A percentile compares a stretch with the other conserved stretches of the same genome.
These are phyloP conservation scores for Phascolomyces articulosus DNA, from an alignment of 371 early-diverging fungal genomes.

Conservation along the genomic window DNA sequence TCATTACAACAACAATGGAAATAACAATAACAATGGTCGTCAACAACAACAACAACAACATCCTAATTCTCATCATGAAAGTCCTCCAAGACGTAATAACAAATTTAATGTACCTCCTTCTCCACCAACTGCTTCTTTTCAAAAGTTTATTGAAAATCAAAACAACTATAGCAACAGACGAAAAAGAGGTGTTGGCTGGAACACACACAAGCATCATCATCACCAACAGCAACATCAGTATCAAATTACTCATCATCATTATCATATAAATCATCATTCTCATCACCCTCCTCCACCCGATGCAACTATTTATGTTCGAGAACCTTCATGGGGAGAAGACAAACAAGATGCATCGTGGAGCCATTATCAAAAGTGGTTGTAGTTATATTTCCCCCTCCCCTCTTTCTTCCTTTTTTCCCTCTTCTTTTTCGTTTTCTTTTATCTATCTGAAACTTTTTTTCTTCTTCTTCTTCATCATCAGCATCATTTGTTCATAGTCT, in stretches of 20 bases:
- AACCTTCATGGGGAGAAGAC: slow-evolving; percentile 14
- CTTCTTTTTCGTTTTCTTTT: neutral
- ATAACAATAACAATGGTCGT: neutral
- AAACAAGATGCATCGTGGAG: slow-evolving; percentile 10
- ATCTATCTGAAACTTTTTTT: neutral
- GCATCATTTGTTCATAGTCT: neutral
- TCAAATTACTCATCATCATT: too few relatives aligned
- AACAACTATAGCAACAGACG: neutral
- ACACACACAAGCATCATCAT: slow-evolving; percentile 21
- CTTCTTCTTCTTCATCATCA: neutral
- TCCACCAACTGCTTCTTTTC: slow-evolving; percentile 6
- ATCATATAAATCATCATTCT: neutral
- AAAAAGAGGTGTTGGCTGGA: slow-evolving; percentile 19
- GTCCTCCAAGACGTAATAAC: neutral
- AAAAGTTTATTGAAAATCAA: neutral
- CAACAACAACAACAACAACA: neutral
- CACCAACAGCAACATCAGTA: neutral
- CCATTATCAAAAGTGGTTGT: neutral
- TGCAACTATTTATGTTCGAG: neutral
- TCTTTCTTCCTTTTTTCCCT: neutral
- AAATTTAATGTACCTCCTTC: slow-evolving; percentile 8
- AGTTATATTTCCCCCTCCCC: neutral
- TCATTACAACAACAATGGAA: neutral
- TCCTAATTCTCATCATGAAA: neutral
- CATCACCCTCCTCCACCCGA: neutral